Percentiles rank a stretch among this genome's conserved stretches.
These are phyloP conservation scores for Neonectria coccinea DNA, from an alignment of 2,329 filamentous ascomycete genomes.

Conservation along the genomic window DNA sequence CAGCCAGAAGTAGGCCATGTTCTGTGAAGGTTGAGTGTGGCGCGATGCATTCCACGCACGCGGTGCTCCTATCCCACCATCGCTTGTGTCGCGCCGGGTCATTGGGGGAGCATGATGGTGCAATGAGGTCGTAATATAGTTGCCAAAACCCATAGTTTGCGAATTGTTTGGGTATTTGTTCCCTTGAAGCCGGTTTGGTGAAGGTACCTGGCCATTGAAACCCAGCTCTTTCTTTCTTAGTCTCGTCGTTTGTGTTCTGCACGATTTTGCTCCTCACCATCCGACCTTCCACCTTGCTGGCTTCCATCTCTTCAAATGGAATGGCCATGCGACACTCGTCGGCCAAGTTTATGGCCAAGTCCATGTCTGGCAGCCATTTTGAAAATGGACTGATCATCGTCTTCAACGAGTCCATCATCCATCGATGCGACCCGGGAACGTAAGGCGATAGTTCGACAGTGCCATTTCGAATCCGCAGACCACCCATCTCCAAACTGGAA, in stretches of 20 bases:
- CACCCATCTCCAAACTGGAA: conserved; percentile 53
- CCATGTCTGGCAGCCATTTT: conserved; percentile 80
- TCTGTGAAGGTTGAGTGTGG: conserved; percentile 50
- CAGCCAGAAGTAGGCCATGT: conserved; percentile 60
- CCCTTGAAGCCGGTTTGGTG: conserved; percentile 16
- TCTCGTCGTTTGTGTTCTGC: conserved; percentile 12
- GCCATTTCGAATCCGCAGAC: conserved; percentile 70
- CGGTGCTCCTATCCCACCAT: conserved; percentile 55
- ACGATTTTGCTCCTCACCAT: background rate
- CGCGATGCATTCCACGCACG: conserved; percentile 49
- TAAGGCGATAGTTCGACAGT: conserved; percentile 57
- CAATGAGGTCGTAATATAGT: conserved; percentile 53
- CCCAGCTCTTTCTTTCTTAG: conserved; percentile 5
- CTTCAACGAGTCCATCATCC: conserved; percentile 55
- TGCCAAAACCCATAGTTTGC: conserved; percentile 14
- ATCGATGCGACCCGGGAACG: conserved; percentile 49
- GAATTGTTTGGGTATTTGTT: conserved; percentile 5
- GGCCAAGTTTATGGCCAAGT: conserved; percentile 81
- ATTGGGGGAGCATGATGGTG: conserved; percentile 58
- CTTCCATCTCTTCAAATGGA: conserved; percentile 67
- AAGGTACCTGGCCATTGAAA: conserved; percentile 36
- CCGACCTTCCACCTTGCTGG: conserved; percentile 68
- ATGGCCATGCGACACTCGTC: conserved; percentile 71
- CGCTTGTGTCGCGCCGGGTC: conserved; percentile 55
- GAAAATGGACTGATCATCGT: conserved; percentile 77